Base-by-base conservation (phyloP, 2,329 filamentous ascomycete genomes). In the Penicillium sp. region DNA sequence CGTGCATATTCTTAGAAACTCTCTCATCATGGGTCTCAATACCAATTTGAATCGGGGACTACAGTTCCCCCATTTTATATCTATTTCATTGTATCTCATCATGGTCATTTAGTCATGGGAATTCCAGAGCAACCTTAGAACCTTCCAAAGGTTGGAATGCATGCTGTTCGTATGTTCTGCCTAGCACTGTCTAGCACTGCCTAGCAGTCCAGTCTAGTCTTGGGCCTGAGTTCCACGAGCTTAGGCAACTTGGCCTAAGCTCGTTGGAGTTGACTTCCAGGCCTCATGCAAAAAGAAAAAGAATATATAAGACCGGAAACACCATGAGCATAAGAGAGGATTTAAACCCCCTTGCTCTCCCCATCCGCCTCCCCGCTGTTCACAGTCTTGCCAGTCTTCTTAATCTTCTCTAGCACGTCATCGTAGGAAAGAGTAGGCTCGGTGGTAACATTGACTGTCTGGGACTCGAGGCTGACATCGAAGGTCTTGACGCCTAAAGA, bases 301-400 rank as follows among this genome's bases (percentile, higher is more conserved):
- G 49, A 36, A 23, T 50, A 21, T 36, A 35, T 33, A 47, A 29
- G 27, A 47, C 41, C 38, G 25, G 33, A n/a, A 33, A 36, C 42
- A 17, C 8, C 17, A 10, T 29, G 23, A 21, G 21, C 27, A 50
- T 25, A 3, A 5, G 8, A 45, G 13, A 36, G 6, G 10, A 57
- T 41, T 69, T 62, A 78, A 58, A 80, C 72, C 49, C 58, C 59
- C 72, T 68, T 74, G 17, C 63, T 55, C 50, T 72, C 63, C 0
- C 78, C 79, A 69, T 81, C 77, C 2, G 74, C 77, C 68, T 79
- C 75, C 27, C 76, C 79, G 29, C 83, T 86, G 77, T 89, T 96
- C 73, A 97, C 87, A 71, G 89, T 89, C 86, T 97, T 97, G 71
- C 93, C 93, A 13, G 93, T 96, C 86, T 96, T 96, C 83, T 89